Evolutionary conservation across 2,329 filamentous ascomycete genomes (phyloP).

Genomic region (Emergomyces orientalis): DNA sequence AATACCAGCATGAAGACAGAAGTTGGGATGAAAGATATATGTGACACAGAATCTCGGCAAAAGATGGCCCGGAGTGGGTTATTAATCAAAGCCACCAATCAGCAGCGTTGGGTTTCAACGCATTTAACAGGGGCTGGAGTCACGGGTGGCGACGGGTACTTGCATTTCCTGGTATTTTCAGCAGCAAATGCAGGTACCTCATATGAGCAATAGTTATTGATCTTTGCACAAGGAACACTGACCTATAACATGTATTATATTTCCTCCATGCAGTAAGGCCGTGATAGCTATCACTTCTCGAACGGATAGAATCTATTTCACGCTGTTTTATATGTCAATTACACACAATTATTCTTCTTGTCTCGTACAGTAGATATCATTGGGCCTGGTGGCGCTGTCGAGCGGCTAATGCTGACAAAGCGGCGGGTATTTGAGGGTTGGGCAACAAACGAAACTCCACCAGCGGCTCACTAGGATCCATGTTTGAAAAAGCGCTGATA

Average conservation of each 20-base stretch:
- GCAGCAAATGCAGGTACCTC: not conserved
- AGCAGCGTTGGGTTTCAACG: conserved; percentile 31
- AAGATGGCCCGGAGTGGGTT: conserved; percentile 12
- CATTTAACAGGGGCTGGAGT: conserved; percentile 13
- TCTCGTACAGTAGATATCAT: conserved; percentile 12
- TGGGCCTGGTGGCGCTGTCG: not conserved
- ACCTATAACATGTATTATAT: too few species aligned
- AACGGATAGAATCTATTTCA: too few species aligned
- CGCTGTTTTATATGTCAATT: too few species aligned
- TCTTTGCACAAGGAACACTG: too few species aligned
- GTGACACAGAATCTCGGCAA: not conserved
- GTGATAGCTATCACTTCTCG: too few species aligned
- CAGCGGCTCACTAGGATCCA: not conserved
- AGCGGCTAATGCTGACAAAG: conserved; percentile 4
- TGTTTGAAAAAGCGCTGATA: not conserved
- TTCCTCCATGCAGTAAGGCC: too few species aligned
- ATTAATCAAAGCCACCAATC: conserved; percentile 27
- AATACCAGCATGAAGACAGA: too few species aligned
- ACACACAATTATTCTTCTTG: too few species aligned
- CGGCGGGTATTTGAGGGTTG: not conserved
- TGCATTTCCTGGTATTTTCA: not conserved
- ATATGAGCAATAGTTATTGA: too few species aligned
- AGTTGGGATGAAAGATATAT: not conserved
- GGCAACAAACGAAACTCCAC: too few species aligned
- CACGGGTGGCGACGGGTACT: not conserved